Evolutionary conservation across 148 eudicot genomes (phyloP), one percentile per base, ranked within the genome.

Genomic region (Persicaria tinctoria): DNA sequence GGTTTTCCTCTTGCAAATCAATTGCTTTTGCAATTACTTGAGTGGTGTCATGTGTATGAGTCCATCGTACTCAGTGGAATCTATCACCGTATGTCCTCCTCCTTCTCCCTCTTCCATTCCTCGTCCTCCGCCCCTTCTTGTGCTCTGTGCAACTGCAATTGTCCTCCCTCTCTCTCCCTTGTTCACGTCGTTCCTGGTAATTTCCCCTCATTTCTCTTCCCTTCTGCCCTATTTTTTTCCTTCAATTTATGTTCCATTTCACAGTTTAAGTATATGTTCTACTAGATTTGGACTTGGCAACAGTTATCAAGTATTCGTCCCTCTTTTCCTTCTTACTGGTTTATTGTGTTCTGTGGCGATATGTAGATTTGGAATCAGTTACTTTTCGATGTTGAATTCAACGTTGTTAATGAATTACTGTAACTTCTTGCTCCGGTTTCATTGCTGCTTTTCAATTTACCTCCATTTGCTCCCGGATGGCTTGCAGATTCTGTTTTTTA

Each of bases 91-190:
- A 88, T 80, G 48, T 78, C 83, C 3, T 47, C 81, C 2, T 20
- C 44, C 47, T 46, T 8, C 32, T 51, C 70, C 4, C 32, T 59
- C 64, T 59, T 59, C 64, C 64, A 59, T 59, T 44, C 73, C 27
- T 70, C 38, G 55, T 56, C 72, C 64, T 72, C 84, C 17, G 77
- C 88, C 1, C 18, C 82, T 64, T 74, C 83, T 75, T 93, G 98
- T 51, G 78, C 80, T 59, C 84, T 85, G 49, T 93, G 98, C 73
- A 50, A 70, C 51, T 93, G 98, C 76, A 80, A 87, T 64, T 93
- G 98, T 75, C 88, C 93, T 70, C 92, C 98, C 85, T 91, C 96
- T 70, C 93, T 88, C 20, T 85, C 97, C 74, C 90, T 93, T 57
- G 84, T 88, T 59, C 87, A 85, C 71, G 78, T 92, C 68, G 85